Evolutionary conservation across 2,329 filamentous ascomycete species (phyloP).

Genomic region (Fusarium oligoseptatum): DNA sequence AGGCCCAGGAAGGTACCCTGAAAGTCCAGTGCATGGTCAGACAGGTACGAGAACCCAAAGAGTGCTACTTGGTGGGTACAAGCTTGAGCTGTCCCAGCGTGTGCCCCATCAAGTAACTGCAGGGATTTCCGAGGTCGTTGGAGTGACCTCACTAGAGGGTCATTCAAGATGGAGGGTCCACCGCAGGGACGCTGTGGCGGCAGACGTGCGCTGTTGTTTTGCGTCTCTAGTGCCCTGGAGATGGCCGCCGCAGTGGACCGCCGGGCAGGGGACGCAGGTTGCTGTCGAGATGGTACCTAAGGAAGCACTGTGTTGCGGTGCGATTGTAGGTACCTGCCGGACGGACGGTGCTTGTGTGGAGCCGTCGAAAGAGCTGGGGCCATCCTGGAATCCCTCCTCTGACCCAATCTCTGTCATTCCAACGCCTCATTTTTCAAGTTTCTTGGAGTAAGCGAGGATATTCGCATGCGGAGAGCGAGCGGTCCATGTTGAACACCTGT

Average conservation of each 20-base stretch:
- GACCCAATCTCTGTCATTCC: constrained; percentile 16
- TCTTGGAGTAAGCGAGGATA: constrained; percentile 4
- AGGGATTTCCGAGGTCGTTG: background rate
- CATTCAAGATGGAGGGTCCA: constrained; percentile 36
- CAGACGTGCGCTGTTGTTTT: constrained; percentile 39
- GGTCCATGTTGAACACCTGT: background rate
- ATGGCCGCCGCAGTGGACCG: background rate
- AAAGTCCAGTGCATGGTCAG: constrained; percentile 18
- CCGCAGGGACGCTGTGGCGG: constrained; percentile 28
- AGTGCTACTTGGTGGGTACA: constrained; percentile 21
- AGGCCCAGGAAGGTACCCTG: constrained; percentile 16
- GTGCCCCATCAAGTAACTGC: constrained; percentile 6
- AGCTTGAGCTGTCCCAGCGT: background rate
- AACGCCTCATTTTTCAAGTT: constrained; percentile 13
- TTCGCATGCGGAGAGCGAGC: background rate
- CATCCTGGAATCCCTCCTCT: constrained; percentile 5
- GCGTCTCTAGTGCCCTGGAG: constrained; percentile 10
- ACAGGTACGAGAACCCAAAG: constrained; percentile 20
- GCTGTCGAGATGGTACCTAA: background rate
- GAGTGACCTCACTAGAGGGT: constrained; percentile 36
- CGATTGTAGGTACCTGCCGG: background rate
- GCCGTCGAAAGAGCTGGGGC: constrained; percentile 9
- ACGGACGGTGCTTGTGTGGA: constrained; percentile 1
- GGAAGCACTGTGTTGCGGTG: background rate
- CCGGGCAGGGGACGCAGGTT: background rate